Conservation (phyloP, 129 eudicot species). For the Kitagawia praeruptora region DNA sequence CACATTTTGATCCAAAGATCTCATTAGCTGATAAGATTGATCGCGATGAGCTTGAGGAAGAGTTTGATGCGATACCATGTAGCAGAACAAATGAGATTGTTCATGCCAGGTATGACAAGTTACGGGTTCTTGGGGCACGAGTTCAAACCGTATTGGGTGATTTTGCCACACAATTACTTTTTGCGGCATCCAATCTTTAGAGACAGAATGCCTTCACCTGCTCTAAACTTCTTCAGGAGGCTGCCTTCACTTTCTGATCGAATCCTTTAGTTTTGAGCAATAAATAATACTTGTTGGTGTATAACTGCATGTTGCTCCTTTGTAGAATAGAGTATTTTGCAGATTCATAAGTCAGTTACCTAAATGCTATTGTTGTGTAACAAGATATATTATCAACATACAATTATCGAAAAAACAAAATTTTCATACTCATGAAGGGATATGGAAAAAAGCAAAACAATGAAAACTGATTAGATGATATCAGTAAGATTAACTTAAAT, state of each 20-base stretch:
- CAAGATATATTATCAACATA: background rate
- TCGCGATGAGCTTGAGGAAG: slow-evolving; percentile 80
- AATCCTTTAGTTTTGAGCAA: slow-evolving; percentile 33
- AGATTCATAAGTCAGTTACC: background rate
- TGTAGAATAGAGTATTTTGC: background rate
- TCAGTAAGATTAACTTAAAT: background rate
- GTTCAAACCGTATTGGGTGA: slow-evolving; percentile 71
- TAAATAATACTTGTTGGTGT: background rate
- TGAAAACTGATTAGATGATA: background rate
- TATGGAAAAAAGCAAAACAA: background rate
- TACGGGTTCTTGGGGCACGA: slow-evolving; percentile 77
- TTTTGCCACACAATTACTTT: slow-evolving; percentile 73
- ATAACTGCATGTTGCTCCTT: background rate
- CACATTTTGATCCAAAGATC: slow-evolving; percentile 74
- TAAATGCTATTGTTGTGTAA: background rate
- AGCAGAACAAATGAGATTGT: slow-evolving; percentile 59
- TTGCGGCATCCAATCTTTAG: slow-evolving; percentile 83
- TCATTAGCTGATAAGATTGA: slow-evolving; percentile 71
- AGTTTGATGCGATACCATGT: slow-evolving; percentile 66
- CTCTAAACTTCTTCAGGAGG: slow-evolving; percentile 68
- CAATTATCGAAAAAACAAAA: too few relatives aligned
- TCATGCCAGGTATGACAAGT: slow-evolving; percentile 73
- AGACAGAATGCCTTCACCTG: slow-evolving; percentile 82
- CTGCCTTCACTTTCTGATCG: slow-evolving; percentile 83
- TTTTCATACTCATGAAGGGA: too few relatives aligned